Evolutionary conservation across 257 asterid genomes (phyloP), one percentile per base, ranked within the genome.

Genomic region (Penstemon eatonii): DNA sequence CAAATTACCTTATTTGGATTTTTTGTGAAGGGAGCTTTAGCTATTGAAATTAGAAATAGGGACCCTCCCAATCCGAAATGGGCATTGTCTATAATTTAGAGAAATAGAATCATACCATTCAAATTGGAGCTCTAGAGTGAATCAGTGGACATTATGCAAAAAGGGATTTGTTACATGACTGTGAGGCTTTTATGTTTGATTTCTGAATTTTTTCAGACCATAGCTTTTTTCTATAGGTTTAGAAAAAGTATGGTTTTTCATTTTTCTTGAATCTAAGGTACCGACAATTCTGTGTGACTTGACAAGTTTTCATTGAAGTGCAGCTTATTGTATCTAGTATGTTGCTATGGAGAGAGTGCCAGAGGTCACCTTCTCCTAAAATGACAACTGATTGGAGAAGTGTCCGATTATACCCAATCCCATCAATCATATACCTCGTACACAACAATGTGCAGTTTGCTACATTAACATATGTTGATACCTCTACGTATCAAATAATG

Each of bases 391-490:
- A 91, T 3, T 91, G 97, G 97, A 83, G 67, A 79, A 89, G 82
- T 69, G 74, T 94, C 55, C 85, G 96, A 4, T 69, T 94, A 63
- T 91, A 79, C 70, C 97, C 95, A 0, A 91, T 94, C 66, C 97
- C 99, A 0, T 94, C 97, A 7, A 76, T 94, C 81, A 94, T 94
- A 76, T 94, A 94, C 86, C 96, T 94, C 57, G 71, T 94, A 69
- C 99, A 94, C 86, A 94, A 94, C 84, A 94, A 94, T 75, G 96
- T 94, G 46, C 99, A 94, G 84, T 94, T 94, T 80, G 97, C 99
- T 59, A 94, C 99, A 11, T 73, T 94, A 82, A 91, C 96, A 18
- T 94, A 87, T 72, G 97, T 91, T 54, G 99, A 94, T 78, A 84
- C 99, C 67, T 91, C 96, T 49, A 91, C 96, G 1, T 91, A 94